Percentiles rank a stretch among this genome's conserved stretches.
Evolutionary conservation across 192 early-diverging fungal species (phyloP).

Genomic region (Coemansia sp.): DNA sequence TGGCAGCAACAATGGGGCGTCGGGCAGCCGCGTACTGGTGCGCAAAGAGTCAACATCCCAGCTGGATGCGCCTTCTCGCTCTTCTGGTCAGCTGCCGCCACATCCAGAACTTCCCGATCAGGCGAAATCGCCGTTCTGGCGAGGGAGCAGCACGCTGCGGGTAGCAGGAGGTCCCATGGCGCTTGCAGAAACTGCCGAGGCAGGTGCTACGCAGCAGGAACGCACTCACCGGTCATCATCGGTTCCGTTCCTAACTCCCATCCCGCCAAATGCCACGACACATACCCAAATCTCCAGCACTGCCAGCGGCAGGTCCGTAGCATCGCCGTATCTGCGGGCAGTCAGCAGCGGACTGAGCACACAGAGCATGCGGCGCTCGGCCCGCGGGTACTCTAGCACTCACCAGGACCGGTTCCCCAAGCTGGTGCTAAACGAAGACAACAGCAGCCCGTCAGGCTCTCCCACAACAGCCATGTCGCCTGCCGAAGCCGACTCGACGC

Average conservation of each 20-base stretch:
- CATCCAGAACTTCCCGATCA: conserved; percentile 5
- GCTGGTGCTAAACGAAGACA: conserved; percentile 22
- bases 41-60: conserved; percentile 43
- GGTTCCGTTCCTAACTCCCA: conserved; percentile 40
- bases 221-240: conserved; percentile 52
- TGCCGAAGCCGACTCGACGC: conserved; percentile 17
- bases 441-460: conserved; percentile 24
- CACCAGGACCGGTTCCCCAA: conserved; percentile 40
- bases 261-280: conserved; percentile 13
- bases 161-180: conserved; percentile 11
- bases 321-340: conserved; percentile 46
- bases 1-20: neutral
- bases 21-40: conserved; percentile 14
- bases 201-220: conserved; percentile 14
- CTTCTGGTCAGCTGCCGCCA: conserved; percentile 6
- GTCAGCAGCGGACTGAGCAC: conserved; percentile 31
- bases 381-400: conserved; percentile 16
- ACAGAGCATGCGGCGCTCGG: conserved; percentile 13
- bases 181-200: neutral
- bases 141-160: conserved; percentile 20
- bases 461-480: conserved; percentile 19
- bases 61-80: conserved; percentile 8
- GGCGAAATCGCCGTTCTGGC: conserved; percentile 35
- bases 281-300: neutral
- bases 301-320: conserved; percentile 10